Percentiles rank a stretch among this genome's conserved stretches.
phyloP scores from a whole-genome alignment of 106 monocot genomes.

The Phalaenopsis equestris region DNA sequence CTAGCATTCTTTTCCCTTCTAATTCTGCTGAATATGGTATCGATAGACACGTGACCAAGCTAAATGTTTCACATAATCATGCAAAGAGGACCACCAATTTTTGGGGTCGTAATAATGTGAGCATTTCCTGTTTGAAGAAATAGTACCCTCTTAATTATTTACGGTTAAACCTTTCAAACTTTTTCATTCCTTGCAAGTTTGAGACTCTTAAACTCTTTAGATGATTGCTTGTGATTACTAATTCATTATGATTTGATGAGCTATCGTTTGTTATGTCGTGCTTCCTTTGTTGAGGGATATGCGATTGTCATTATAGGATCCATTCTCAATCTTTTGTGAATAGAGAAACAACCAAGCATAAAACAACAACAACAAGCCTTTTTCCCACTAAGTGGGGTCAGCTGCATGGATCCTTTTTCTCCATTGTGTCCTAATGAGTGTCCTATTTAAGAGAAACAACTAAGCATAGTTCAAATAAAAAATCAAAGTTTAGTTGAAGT shows the following conservation, averaged over 20 bases:
- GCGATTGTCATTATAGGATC: not conserved
- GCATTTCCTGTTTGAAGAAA: slow-evolving; percentile 12
- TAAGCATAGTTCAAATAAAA: not conserved
- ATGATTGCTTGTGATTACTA: not conserved
- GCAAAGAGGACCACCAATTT: slow-evolving; percentile 57
- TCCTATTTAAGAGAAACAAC: not conserved
- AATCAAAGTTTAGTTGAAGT: not conserved
- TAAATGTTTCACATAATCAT: slow-evolving; percentile 49
- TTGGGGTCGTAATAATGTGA: slow-evolving; percentile 80
- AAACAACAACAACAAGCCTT: not conserved
- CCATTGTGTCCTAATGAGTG: no score
- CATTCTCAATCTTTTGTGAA: not conserved
- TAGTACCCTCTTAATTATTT: not conserved
- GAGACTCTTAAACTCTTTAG: not conserved
- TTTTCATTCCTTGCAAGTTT: not conserved
- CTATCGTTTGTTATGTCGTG: not conserved
- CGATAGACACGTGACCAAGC: slow-evolving; percentile 41
- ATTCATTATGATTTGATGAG: slow-evolving; percentile 1
- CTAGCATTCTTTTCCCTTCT: slow-evolving; percentile 44
- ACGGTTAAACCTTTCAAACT: not conserved
- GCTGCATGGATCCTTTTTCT: no score
- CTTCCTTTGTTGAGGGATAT: not conserved
- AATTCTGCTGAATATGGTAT: slow-evolving; percentile 40
- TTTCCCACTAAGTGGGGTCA: no score
- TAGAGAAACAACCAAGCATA: not conserved